These are phyloP conservation scores for Alnus glutinosa DNA, from an alignment of 306 rosid species.

Conservation along the genomic window DNA sequence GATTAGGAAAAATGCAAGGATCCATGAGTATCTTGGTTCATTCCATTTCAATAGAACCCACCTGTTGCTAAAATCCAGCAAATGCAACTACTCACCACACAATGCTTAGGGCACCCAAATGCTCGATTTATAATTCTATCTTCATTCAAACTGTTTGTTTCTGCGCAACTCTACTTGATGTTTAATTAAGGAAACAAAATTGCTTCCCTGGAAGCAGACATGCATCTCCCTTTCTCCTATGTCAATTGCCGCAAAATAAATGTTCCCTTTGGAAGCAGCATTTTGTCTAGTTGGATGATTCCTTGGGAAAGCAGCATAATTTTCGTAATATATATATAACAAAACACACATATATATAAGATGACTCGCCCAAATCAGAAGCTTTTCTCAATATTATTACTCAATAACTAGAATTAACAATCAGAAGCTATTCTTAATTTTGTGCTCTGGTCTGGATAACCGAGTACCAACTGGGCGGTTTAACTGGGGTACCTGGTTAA, in stretches of 20 bases:
- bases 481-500: no score
- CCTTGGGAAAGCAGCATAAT: neutral
- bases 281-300: neutral
- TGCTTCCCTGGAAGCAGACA: no score
- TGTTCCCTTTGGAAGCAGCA: neutral
- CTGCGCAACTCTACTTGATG: no score
- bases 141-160: neutral
- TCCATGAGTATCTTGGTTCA: neutral
- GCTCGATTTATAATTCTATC: neutral
- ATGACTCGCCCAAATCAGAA: neutral
- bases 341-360: neutral
- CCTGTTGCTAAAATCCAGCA: neutral
- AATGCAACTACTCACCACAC: neutral
- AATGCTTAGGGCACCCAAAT: neutral
- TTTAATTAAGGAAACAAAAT: no score
- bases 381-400: conserved; percentile 7
- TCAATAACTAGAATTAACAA: neutral
- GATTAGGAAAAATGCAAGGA: no score
- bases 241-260: no score
- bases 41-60: conserved; percentile 12
- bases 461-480: no score
- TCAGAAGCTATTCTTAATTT: no score
- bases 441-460: no score
- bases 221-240: no score
- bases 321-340: neutral